phyloP scores from a whole-genome alignment of 768 basidiomycete species.

The Leccinum truebloodii region DNA sequence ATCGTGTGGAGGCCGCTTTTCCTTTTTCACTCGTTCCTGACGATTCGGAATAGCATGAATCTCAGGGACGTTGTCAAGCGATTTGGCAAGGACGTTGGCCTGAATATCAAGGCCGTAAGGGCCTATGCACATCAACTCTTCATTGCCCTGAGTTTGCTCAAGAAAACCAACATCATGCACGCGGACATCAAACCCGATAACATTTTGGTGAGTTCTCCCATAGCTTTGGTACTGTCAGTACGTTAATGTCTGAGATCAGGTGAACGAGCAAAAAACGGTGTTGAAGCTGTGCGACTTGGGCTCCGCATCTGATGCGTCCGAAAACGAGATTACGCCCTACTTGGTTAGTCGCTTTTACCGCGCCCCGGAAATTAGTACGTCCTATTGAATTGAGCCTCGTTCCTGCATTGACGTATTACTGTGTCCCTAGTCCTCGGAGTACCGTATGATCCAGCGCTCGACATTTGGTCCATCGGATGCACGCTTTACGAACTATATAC shows the following conservation, averaged over 20 bases:
- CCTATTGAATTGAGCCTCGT: background rate
- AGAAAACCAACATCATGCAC: slow-evolving; percentile 93
- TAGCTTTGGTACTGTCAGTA: slow-evolving; percentile 15
- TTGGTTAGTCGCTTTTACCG: slow-evolving; percentile 97
- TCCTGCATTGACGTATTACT: slow-evolving; percentile 16
- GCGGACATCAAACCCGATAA: slow-evolving; percentile 99
- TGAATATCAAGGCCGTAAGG: slow-evolving; percentile 95
- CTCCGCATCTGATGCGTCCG: slow-evolving; percentile 92
- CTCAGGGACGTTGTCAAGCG: slow-evolving; percentile 96
- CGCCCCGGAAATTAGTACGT: slow-evolving; percentile 96
- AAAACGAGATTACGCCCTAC: slow-evolving; percentile 98
- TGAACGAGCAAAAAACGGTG: slow-evolving; percentile 91
- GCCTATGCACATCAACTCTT: slow-evolving; percentile 99
- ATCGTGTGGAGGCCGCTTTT: background rate
- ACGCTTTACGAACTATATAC: slow-evolving; percentile 96
- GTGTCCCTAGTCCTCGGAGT: slow-evolving; percentile 79
- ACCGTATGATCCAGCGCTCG: slow-evolving; percentile 91
- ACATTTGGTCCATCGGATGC: slow-evolving; percentile 97
- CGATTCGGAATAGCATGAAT: slow-evolving; percentile 72
- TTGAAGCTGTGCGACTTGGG: slow-evolving; percentile 96
- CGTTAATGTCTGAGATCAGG: slow-evolving; percentile 46
- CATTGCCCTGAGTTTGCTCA: slow-evolving; percentile 78
- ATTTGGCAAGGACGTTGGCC: slow-evolving; percentile 96
- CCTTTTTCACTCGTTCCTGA: slow-evolving; percentile 18
- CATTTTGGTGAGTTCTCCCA: slow-evolving; percentile 69